Conservation (phyloP, 257 asterid species). For the Solanum chmielewskii region DNA sequence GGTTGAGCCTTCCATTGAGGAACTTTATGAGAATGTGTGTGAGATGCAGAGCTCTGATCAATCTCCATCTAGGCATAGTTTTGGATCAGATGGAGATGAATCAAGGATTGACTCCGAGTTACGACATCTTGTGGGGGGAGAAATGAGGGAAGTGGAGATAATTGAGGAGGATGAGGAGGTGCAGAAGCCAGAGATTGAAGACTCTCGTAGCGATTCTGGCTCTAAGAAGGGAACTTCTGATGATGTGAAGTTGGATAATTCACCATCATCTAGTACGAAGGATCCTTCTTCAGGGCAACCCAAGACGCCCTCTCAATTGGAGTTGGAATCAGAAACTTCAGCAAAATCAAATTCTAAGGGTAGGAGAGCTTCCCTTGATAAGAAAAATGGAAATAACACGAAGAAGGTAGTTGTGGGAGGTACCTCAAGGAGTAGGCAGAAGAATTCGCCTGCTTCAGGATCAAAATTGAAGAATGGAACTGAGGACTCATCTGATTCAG, state of each 20-base stretch:
- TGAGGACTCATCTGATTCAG: slow-evolving; percentile 37
- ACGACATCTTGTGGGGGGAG: slow-evolving; percentile 86
- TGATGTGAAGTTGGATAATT: slow-evolving; percentile 17
- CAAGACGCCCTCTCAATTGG: slow-evolving; percentile 28
- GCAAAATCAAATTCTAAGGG: slow-evolving; percentile 43
- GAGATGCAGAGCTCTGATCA: slow-evolving; percentile 98
- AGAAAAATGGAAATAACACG: slow-evolving; percentile 20
- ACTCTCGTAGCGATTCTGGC: slow-evolving; percentile 22
- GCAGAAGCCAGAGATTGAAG: slow-evolving; percentile 29
- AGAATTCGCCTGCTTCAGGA: slow-evolving; percentile 15
- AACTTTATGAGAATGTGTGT: slow-evolving; percentile 76
- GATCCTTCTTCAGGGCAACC: slow-evolving; percentile 29
- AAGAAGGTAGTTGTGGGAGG: slow-evolving; percentile 23
- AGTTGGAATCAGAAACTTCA: slow-evolving; percentile 34
- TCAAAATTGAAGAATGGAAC: slow-evolving; percentile 36
- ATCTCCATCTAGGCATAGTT: slow-evolving; percentile 82
- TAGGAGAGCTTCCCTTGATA: slow-evolving; percentile 30
- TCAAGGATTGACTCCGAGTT: slow-evolving; percentile 83
- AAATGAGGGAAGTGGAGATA: slow-evolving; percentile 70
- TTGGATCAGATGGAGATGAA: slow-evolving; percentile 92
- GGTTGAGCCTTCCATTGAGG: slow-evolving; percentile 74
- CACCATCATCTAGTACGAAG: slow-evolving; percentile 23
- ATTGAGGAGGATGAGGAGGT: slow-evolving; percentile 73
- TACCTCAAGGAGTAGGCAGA: not conserved
- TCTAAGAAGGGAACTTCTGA: slow-evolving; percentile 31